Conservation (phyloP, 2,329 filamentous ascomycete species). For the Bisporella sp. region DNA sequence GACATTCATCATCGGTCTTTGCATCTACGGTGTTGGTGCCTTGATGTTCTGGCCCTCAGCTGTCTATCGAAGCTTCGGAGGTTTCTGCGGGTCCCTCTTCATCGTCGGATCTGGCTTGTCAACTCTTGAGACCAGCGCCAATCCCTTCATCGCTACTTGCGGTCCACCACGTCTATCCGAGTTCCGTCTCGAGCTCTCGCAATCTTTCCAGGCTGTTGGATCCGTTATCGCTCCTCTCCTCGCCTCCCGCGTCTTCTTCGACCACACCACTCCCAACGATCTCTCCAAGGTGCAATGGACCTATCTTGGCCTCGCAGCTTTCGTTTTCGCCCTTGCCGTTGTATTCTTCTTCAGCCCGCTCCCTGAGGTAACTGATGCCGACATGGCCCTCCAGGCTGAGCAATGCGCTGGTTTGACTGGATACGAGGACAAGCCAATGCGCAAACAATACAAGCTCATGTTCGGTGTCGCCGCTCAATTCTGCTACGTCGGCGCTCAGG, state of each 20-base stretch:
- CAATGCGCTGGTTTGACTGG: conserved; percentile 12
- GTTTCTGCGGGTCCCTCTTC: conserved; percentile 36
- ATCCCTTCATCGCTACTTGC: conserved; percentile 64
- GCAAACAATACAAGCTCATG: conserved; percentile 47
- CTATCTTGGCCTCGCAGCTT: conserved; percentile 69
- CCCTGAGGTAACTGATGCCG: conserved; percentile 46
- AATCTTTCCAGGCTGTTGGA: conserved; percentile 68
- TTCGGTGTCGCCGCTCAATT: conserved; percentile 72
- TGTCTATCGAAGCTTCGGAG: conserved; percentile 31
- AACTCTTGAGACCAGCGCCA: conserved; percentile 72
- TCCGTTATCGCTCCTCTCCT: conserved; percentile 67
- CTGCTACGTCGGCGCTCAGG: conserved; percentile 57
- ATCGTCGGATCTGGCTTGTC: conserved; percentile 71
- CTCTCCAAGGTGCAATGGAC: conserved; percentile 69
- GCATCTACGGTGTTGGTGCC: conserved; percentile 66
- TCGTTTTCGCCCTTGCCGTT: conserved; percentile 62
- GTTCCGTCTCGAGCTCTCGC: conserved; percentile 66
- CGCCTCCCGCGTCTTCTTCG: conserved; percentile 66
- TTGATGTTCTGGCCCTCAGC: conserved; percentile 81
- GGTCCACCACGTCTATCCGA: conserved; percentile 69
- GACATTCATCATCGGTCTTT: conserved; percentile 70
- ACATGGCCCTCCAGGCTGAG: conserved; percentile 41
- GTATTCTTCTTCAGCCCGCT: conserved; percentile 62
- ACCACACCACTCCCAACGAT: conserved; percentile 27
- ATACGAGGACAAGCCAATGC: conserved; percentile 16